A percentile compares a stretch with the other conserved stretches of the same genome.
phyloP scores from a whole-genome alignment of 352 stramenopile genomes.

The Phytophthora niederhauseri region DNA sequence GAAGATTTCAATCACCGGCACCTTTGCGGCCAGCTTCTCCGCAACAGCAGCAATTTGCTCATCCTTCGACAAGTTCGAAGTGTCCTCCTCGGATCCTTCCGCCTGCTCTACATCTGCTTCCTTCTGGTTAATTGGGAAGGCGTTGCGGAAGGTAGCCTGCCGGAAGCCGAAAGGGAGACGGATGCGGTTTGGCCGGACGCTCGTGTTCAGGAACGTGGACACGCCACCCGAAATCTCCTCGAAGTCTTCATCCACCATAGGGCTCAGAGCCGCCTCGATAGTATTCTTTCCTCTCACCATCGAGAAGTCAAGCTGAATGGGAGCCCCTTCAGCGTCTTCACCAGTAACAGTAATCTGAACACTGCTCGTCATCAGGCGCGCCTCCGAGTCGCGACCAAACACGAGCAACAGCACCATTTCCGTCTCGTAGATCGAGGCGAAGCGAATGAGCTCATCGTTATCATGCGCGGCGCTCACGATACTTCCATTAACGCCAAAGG shows the following conservation, averaged over 20 bases:
- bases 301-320: constrained; percentile 57
- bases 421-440: constrained; percentile 74
- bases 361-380: constrained; percentile 63
- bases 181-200: constrained; percentile 59
- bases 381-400: constrained; percentile 73
- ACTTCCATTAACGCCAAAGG: constrained; percentile 72
- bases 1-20: constrained; percentile 56
- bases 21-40: constrained; percentile 19
- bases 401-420: constrained; percentile 82
- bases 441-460: constrained; percentile 69
- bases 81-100: constrained; percentile 1
- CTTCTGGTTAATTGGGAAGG: constrained; percentile 10
- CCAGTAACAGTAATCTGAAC: constrained; percentile 54
- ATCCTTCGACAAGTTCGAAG: constrained; percentile 6
- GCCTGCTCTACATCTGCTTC: constrained; percentile 4
- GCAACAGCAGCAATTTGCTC: constrained; percentile 5
- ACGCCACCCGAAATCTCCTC: constrained; percentile 43
- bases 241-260: constrained; percentile 2
- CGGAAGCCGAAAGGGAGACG: constrained; percentile 71
- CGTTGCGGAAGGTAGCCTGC: constrained; percentile 54
- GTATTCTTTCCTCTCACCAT: constrained; percentile 56
- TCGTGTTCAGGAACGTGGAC: constrained; percentile 71
- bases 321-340: constrained; percentile 40
- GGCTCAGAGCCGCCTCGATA: constrained; percentile 32
- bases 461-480: constrained; percentile 64